Evolutionary conservation across 192 early-diverging fungal species (phyloP).

Genomic region (Backusella psychrophila): DNA sequence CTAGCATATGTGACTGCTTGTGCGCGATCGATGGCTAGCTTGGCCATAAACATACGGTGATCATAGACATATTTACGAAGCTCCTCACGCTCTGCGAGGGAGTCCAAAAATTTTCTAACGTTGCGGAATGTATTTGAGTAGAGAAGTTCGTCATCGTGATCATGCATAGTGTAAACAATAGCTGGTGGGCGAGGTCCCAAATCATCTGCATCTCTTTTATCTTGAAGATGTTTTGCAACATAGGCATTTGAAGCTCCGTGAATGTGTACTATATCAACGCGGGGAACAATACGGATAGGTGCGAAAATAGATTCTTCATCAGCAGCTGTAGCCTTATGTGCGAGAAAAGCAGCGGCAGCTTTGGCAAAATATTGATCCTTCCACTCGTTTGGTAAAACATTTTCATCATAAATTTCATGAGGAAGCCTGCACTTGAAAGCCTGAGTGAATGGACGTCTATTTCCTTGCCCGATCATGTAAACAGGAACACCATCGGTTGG

Average conservation of each 20-base stretch:
- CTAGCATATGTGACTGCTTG: constrained; percentile 50
- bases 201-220: constrained; percentile 14
- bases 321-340: constrained; percentile 38
- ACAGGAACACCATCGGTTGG: constrained; percentile 35
- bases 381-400: constrained; percentile 52
- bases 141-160: constrained; percentile 54
- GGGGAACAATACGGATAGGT: constrained; percentile 7
- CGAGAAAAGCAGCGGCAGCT: constrained; percentile 51
- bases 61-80: constrained; percentile 44
- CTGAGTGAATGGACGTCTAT: constrained; percentile 41
- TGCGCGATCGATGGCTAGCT: constrained; percentile 46
- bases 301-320: constrained; percentile 53
- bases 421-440: constrained; percentile 41
- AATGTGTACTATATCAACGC: constrained; percentile 53
- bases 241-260: constrained; percentile 58
- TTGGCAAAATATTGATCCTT: constrained; percentile 58
- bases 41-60: constrained; percentile 48
- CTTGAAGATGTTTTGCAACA: constrained; percentile 43
- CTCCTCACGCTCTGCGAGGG: constrained; percentile 22
- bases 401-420: constrained; percentile 45
- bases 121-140: constrained; percentile 48
- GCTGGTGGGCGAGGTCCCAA: constrained; percentile 47
- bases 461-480: constrained; percentile 53
- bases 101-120: constrained; percentile 48
- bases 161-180: constrained; percentile 57